Conservation (phyloP, 495 filamentous ascomycete genomes). For the Geopyxis carbonaria region DNA sequence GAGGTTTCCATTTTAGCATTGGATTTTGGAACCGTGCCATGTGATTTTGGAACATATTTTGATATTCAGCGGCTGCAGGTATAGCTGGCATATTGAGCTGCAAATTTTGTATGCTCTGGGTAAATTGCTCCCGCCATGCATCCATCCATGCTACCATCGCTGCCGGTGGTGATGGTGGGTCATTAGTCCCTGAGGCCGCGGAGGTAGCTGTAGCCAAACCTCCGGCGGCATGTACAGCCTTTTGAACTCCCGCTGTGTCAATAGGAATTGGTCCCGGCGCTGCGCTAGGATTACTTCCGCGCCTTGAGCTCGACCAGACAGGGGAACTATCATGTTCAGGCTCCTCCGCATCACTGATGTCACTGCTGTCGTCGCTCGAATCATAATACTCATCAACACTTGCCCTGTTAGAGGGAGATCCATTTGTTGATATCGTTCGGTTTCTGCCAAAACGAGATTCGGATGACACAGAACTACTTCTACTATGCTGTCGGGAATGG, state of each 20-base stretch:
- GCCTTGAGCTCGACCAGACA: conserved; percentile 32
- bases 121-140: conserved; percentile 53
- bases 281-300: too few relatives aligned
- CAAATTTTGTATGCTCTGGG: conserved; percentile 64
- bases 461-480: conserved; percentile 35
- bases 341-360: conserved; percentile 10
- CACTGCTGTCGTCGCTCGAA: conserved; percentile 25
- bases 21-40: conserved; percentile 22
- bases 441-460: conserved; percentile 35
- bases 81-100: conserved; percentile 43
- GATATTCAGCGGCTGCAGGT: conserved; percentile 35
- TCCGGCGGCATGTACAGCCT: conserved; percentile 23
- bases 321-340: conserved; percentile 21
- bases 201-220: conserved; percentile 19
- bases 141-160: conserved; percentile 39
- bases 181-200: conserved; percentile 23
- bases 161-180: conserved; percentile 39
- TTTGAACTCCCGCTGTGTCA: conserved; percentile 17
- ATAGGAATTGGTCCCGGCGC: conserved; percentile 14
- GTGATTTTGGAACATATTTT: conserved; percentile 20
- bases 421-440: conserved; percentile 38
- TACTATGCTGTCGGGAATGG: conserved; percentile 41
- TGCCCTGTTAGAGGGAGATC: conserved; percentile 27
- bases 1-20: conserved; percentile 24
- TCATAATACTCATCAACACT: conserved; percentile 34